A percentile compares a stretch with the other conserved stretches of the same genome.
Evolutionary conservation across 2,329 filamentous ascomycete genomes (phyloP).

Genomic region (Penicillium sclerotigenum): DNA sequence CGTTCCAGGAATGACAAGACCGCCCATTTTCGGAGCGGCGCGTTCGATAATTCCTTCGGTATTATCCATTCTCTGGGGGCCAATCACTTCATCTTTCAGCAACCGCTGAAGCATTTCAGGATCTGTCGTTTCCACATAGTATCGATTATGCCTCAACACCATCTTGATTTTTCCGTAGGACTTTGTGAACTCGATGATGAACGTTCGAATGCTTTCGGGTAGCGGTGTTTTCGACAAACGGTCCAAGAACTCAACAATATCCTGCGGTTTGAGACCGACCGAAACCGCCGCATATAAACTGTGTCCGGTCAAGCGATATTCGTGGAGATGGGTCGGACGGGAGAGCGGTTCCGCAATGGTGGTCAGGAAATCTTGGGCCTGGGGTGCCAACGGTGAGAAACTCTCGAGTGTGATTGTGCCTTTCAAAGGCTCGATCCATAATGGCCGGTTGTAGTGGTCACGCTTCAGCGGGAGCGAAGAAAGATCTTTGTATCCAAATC

Average conservation of each 20-base stretch:
- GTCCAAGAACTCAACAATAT: constrained; percentile 87
- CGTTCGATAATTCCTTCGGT: constrained; percentile 71
- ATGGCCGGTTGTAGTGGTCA: constrained; percentile 82
- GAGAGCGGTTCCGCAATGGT: constrained; percentile 93
- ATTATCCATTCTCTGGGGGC: constrained; percentile 71
- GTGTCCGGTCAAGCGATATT: constrained; percentile 87
- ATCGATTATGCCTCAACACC: constrained; percentile 89
- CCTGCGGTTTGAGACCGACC: constrained; percentile 81
- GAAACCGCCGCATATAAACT: constrained; percentile 94
- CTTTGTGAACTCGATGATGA: constrained; percentile 77
- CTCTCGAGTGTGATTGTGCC: constrained; percentile 90
- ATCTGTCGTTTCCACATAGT: constrained; percentile 90
- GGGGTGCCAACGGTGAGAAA: constrained; percentile 80
- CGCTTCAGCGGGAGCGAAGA: constrained; percentile 78
- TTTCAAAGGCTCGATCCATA: constrained; percentile 88
- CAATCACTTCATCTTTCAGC: constrained; percentile 80
- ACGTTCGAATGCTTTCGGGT: constrained; percentile 73
- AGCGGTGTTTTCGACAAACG: constrained; percentile 84
- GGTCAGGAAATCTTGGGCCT: constrained; percentile 91
- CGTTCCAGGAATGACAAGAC: constrained; percentile 88
- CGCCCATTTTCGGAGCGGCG: constrained; percentile 79
- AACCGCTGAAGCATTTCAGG: constrained; percentile 80
- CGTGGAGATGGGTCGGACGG: constrained; percentile 84
- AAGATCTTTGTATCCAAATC: constrained; percentile 69
- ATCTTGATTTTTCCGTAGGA: constrained; percentile 95